These are phyloP conservation scores for Dryadomyces quercivorus DNA, from an alignment of 2,329 filamentous ascomycete genomes.

Conservation along the genomic window DNA sequence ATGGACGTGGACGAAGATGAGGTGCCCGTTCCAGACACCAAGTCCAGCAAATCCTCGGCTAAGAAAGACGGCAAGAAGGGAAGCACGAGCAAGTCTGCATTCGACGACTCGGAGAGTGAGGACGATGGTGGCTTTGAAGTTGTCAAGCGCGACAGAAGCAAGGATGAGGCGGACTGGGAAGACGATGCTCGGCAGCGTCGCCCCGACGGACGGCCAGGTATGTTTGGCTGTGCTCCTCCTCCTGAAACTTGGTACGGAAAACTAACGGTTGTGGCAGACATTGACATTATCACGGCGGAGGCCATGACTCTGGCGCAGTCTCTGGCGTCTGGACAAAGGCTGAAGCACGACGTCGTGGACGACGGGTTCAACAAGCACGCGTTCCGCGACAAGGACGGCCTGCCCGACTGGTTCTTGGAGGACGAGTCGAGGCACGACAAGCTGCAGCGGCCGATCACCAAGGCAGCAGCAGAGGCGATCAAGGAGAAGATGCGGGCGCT, in stretches of 20 bases:
- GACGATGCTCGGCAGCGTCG: conserved; percentile 47
- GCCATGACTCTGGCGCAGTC: conserved; percentile 95
- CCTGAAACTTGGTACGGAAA: too few relatives aligned
- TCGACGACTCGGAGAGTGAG: conserved; percentile 18
- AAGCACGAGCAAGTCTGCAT: background rate
- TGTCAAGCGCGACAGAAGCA: conserved; percentile 33
- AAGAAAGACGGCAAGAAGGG: background rate
- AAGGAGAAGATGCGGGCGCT: conserved; percentile 87
- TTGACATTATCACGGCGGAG: conserved; percentile 98
- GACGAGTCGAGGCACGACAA: conserved; percentile 80
- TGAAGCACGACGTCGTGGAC: conserved; percentile 67
- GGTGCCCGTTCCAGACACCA: background rate
- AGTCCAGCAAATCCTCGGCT: background rate
- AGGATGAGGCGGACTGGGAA: conserved; percentile 45
- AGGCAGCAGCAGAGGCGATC: conserved; percentile 80
- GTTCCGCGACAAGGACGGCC: conserved; percentile 79
- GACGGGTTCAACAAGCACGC: conserved; percentile 89
- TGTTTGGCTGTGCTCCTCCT: background rate
- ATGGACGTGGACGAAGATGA: conserved; percentile 3
- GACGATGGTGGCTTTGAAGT: conserved; percentile 40
- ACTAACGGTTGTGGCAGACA: conserved; percentile 42
- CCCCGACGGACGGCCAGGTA: conserved; percentile 51
- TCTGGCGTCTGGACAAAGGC: conserved; percentile 76
- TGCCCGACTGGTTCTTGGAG: conserved; percentile 97
- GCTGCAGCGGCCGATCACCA: conserved; percentile 77